phyloP scores from a whole-genome alignment of 1,284 basidiomycete species.

The Boletus nobilissimus region DNA sequence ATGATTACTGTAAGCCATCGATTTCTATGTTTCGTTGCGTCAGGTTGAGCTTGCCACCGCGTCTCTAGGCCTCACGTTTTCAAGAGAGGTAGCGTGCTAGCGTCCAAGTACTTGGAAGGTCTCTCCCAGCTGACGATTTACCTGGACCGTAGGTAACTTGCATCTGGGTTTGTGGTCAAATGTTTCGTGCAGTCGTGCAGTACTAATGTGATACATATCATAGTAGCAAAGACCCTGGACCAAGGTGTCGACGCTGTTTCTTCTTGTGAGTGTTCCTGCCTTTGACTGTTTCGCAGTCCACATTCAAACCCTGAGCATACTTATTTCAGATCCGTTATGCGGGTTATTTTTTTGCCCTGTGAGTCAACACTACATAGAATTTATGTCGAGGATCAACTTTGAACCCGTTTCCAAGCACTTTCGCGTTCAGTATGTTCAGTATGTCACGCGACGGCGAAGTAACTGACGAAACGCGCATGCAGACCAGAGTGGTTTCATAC shows the following conservation, averaged over 20 bases:
- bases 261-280: not conserved
- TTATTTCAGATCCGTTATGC: constrained; percentile 5
- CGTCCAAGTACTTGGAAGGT: too few relatives aligned
- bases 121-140: not conserved
- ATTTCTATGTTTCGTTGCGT: not conserved
- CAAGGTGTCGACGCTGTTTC: not conserved
- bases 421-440: constrained; percentile 1
- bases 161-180: not conserved
- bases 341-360: not conserved
- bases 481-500: constrained; percentile 10
- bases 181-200: not conserved
- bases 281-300: not conserved
- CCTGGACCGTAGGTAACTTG: too few relatives aligned
- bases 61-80: not conserved
- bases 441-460: not conserved
- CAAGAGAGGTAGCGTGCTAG: not conserved
- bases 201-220: not conserved
- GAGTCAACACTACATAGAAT: not conserved
- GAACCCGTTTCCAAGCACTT: not conserved
- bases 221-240: not conserved
- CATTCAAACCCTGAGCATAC: not conserved
- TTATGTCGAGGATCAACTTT: not conserved
- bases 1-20: not conserved
- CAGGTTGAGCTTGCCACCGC: not conserved
- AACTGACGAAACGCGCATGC: not conserved